A percentile compares a stretch with the other conserved stretches of the same genome.
phyloP scores from a whole-genome alignment of 805 yeast species.

The Gaillardinia entomophila region DNA sequence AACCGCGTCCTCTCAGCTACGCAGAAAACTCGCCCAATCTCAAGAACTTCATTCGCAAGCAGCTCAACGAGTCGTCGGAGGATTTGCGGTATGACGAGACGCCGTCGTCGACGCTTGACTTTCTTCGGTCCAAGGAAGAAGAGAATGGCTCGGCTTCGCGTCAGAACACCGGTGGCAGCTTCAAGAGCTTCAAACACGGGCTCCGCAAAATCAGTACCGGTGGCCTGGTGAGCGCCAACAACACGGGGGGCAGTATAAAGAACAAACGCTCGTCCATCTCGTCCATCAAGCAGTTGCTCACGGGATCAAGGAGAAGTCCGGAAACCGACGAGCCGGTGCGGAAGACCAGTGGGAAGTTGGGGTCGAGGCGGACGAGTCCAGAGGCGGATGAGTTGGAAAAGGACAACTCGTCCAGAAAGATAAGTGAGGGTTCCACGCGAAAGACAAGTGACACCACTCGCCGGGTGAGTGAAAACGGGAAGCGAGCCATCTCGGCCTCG shows the following conservation, averaged over 20 bases:
- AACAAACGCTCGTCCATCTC: constrained; percentile 23
- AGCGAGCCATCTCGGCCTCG: no score
- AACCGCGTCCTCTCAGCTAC: neutral
- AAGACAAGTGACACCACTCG: constrained; percentile 1
- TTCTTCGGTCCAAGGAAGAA: constrained; percentile 28
- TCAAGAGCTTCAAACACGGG: constrained; percentile 27
- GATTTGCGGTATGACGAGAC: constrained; percentile 9
- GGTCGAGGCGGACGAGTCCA: no score
- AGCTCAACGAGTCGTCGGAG: constrained; percentile 21
- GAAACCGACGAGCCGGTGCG: neutral
- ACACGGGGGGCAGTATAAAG: constrained; percentile 9
- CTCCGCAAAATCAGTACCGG: constrained; percentile 38
- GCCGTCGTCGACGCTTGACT: constrained; percentile 26
- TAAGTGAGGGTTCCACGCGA: no score
- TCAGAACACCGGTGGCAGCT: constrained; percentile 38
- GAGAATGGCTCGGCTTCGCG: constrained; percentile 10
- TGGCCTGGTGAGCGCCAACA: constrained; percentile 10
- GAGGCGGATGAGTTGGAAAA: no score
- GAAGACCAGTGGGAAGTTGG: no score
- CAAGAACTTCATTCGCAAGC: constrained; percentile 27
- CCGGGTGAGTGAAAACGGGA: constrained; percentile 4
- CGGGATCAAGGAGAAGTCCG: constrained; percentile 14
- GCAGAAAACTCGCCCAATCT: constrained; percentile 4
- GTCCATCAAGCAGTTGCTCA: constrained; percentile 23
- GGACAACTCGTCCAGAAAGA: no score